Base-by-base conservation (phyloP, 768 basidiomycete species). In the Austroboletus eburneus region DNA sequence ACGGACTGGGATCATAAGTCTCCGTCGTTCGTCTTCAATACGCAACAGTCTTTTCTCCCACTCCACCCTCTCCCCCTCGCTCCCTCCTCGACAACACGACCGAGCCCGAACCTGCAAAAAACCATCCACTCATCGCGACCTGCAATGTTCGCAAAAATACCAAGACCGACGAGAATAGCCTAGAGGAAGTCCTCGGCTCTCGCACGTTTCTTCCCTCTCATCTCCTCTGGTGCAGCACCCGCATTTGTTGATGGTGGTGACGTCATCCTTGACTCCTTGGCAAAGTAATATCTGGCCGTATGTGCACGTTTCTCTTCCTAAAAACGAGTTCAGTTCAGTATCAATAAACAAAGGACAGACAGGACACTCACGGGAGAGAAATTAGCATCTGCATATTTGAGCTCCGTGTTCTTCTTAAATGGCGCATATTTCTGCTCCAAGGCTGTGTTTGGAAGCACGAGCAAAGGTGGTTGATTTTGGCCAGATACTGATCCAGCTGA, bases 111-210 rank as follows among this genome's bases (percentile, higher is more conserved):
- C 55, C 60, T 61, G 52, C 48, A 60, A 63, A 59, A 63, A 63
- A 56, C 61, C 33, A 51, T 27, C 61, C 50, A 59, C 62, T 61
- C 54, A 56, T 57, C 51, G 60, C 58, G 47, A 65, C 56, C 57
- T 57, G 60, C 47, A 50, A 57, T 29, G 45, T 30, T 48, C 45
- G 45, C 54, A 57, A 57, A 63, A 57, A 62, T 45, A 64, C 57
- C 57, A 43, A 51, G 59, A 66, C 57, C 62, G 52, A 66, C 59
- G 49, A 52, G 42, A 42, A 50, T 22, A 50, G 36, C 41, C 60
- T 68, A 90, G 57, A 91, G 68, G 66, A 88, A 89, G 65, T 92
- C 91, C 66, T 91, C 89, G 25, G 91, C 91, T 54, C 88, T 74
- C 39, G 89, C 86, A 39, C 91, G 73, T 67, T 92, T 92, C 72